Evolutionary conservation across 1,284 basidiomycete species (phyloP), one percentile per base, ranked within the genome.

Genomic region (Mycena sp.): DNA sequence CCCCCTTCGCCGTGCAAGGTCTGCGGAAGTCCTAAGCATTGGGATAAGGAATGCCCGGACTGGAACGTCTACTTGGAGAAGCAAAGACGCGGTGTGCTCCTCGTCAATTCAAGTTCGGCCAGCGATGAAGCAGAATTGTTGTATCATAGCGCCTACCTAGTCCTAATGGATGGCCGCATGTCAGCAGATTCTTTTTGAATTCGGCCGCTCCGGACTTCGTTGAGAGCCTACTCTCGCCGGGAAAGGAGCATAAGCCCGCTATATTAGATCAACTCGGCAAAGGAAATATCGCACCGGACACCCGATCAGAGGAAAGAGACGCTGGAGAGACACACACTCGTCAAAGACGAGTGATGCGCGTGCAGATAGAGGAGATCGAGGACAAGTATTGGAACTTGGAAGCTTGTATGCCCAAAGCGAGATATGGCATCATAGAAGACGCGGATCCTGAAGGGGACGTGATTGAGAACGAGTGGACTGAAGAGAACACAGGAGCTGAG

Each of bases 1-100:
- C 69, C 63, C 22, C 69, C 69, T 1, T 65, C 56, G 1, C 63
- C 69, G 0, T 70, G 69, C 30, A 63, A 60, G 13, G 63, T 61
- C 0, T 71, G 69, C 22, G 57, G 69, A 2, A 70, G 69, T 13
- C 22, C 34, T 6, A 70, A 70, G 11, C 64, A 56, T n/a, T 65
- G 54, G 64, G 64, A 66, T 22, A 34, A 16, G 9, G 65, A 67
- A 54, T 67, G 65, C 20, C 57, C 57, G 0, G 50, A 67, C 16
- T 67, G 48, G 46, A 13, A 22, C 18, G 38, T 62, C 8, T 41
- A 41, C 39, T 10, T 41, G 8, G 8, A 41, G 13, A 9, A 14
- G 39, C 39, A 41, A 14, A 55, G 22, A 4, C 7, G 41, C 13
- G 34, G 50, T 2, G 37, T 37, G 1, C 18, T 34, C 10, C 1